Evolutionary conservation across 495 filamentous ascomycete species (phyloP).

Genomic region (Cercophora scortea): DNA sequence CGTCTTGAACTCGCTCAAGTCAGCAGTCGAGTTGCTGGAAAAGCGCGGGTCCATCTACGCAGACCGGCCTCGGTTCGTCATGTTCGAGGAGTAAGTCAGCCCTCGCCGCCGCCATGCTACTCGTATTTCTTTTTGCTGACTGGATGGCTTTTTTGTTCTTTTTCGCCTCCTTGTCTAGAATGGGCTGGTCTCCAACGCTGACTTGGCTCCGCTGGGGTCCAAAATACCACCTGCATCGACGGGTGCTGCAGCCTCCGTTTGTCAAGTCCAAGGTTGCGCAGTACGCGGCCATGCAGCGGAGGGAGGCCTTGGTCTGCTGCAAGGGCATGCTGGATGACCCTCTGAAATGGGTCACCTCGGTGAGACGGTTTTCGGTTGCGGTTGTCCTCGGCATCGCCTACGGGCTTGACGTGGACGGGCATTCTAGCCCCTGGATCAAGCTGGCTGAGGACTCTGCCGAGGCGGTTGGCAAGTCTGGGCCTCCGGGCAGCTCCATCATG

Average conservation of each 20-base stretch:
- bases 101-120: too few relatives aligned
- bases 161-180: conserved; percentile 11
- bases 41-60: conserved; percentile 35
- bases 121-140: too few relatives aligned
- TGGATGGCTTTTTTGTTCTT: too few relatives aligned
- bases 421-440: conserved; percentile 33
- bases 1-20: conserved; percentile 32
- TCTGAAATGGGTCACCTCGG: conserved; percentile 14
- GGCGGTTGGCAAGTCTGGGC: conserved; percentile 36
- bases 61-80: conserved; percentile 38
- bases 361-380: conserved; percentile 21
- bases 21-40: conserved; percentile 36
- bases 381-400: conserved; percentile 33
- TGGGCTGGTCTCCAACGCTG: conserved; percentile 39
- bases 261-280: conserved; percentile 26
- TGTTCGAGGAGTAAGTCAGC: conserved; percentile 34
- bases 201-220: conserved; percentile 42
- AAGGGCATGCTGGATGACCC: conserved; percentile 18
- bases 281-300: conserved; percentile 23
- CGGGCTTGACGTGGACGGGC: conserved; percentile 32
- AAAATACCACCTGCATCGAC: conserved; percentile 37
- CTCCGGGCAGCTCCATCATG: conserved; percentile 37
- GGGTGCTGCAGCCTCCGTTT: conserved; percentile 32
- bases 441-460: conserved; percentile 35
- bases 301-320: conserved; percentile 25